Base-by-base conservation (phyloP, 2,329 filamentous ascomycete genomes). In the Monilinia laxa region DNA sequence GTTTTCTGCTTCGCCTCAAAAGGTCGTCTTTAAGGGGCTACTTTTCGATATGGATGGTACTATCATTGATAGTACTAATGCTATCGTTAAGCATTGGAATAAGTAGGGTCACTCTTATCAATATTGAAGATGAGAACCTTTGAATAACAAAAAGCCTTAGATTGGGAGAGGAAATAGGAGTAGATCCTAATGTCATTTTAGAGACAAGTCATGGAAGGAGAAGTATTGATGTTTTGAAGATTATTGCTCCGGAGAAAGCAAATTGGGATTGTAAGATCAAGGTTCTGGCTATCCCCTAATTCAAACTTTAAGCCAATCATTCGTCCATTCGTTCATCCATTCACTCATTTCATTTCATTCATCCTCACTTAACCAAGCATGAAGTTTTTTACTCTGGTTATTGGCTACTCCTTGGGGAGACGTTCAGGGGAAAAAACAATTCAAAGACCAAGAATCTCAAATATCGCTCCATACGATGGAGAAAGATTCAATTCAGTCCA, bases 131-230 rank as follows among this genome's bases (percentile, higher is more conserved):
- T 14, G 11, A 14, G n/a, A 23, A 18, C 16, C 25, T 45, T 47
- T 14, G 40, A 60, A 60, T 62, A 40, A 52, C 47, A 23, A 28
- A 56, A 20, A 9, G 6, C 16, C 11, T n/a, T 74, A 92, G 90
- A n/a, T 85, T 93, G 71, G 93, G 90, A 60, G 83, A 85, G 12
- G 91, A 97, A 76, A 89, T 98, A 74, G 91, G 91, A 31, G 89
- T 97, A 28, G 87, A 92, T 71, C 91, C 92, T n/a, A 83, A 89
- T 58, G 85, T 90, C 56, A 98, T 99, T 73, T 84, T 98, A 35
- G 85, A 92, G 74, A 96, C 92, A 12, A 97, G 93, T 6, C 95
- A 99, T 79, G 95, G 95, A 69, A 87, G 94, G 68, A 84, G 95
- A 67, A 92, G 88, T 71, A 97, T 98, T 74, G 95, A 99, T 74